phyloP scores from a whole-genome alignment of 1,139 yeast genomes.

The Yamadazyma taylorii region DNA sequence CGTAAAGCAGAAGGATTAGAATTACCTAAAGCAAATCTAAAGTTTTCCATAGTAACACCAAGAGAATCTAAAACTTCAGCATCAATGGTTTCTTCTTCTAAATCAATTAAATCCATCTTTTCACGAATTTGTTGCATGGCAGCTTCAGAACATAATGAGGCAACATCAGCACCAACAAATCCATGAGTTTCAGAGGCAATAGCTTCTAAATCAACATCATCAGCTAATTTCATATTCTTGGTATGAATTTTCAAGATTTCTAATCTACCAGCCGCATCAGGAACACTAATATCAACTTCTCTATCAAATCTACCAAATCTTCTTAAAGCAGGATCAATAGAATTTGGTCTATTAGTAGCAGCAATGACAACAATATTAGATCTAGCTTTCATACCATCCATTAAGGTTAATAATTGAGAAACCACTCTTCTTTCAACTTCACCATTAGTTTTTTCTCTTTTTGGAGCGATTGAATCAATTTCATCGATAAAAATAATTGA shows the following conservation, averaged over 20 bases:
- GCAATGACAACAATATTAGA: slow-evolving; percentile 92
- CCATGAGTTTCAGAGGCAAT: slow-evolving; percentile 85
- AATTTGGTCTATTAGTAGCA: slow-evolving; percentile 93
- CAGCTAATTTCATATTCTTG: slow-evolving; percentile 95
- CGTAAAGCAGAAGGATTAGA: slow-evolving; percentile 99
- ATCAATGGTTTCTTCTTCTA: slow-evolving; percentile 96
- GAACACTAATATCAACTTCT: slow-evolving; percentile 98
- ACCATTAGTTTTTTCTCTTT: slow-evolving; percentile 99
- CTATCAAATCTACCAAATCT: slow-evolving; percentile 99
- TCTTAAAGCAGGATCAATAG: slow-evolving; percentile 97
- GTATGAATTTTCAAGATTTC: slow-evolving; percentile 87
- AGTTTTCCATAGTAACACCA: slow-evolving; percentile 99
- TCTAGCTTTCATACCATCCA: slow-evolving; percentile 99
- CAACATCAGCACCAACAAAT: slow-evolving; percentile 87
- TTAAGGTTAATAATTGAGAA: slow-evolving; percentile 90
- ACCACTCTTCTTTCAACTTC: slow-evolving; percentile 97
- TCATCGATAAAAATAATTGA: slow-evolving; percentile 97
- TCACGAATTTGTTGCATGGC: slow-evolving; percentile 95
- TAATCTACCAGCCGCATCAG: slow-evolving; percentile 97
- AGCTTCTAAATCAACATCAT: slow-evolving; percentile 92
- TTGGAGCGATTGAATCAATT: slow-evolving; percentile 98
- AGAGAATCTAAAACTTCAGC: slow-evolving; percentile 95
- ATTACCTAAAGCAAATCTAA: slow-evolving; percentile 95
- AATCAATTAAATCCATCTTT: slow-evolving; percentile 96
- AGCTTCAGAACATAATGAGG: slow-evolving; percentile 95